phyloP scores from a whole-genome alignment of 176 grass and related monocot genomes.

The Luzula sylvatica region DNA sequence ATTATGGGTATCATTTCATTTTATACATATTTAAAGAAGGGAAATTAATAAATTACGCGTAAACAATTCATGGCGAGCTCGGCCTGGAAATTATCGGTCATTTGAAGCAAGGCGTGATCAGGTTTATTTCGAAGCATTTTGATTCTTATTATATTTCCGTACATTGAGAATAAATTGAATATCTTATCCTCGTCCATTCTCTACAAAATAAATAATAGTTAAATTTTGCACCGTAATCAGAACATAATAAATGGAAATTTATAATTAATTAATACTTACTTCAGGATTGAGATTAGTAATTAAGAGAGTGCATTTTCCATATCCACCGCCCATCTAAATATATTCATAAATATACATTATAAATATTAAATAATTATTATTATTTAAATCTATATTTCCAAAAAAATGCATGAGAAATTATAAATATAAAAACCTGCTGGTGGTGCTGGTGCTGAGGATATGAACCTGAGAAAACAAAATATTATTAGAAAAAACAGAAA shows the following conservation, averaged over 20 bases:
- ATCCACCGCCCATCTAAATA: slow-evolving; percentile 56
- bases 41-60: slow-evolving; percentile 29
- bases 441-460: slow-evolving; percentile 8
- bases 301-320: slow-evolving; percentile 79
- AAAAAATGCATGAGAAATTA: background rate
- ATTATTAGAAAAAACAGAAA: background rate
- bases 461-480: slow-evolving; percentile 38
- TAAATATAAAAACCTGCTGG: slow-evolving; percentile 38
- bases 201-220: slow-evolving; percentile 32
- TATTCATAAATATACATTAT: background rate
- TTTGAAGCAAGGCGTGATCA: slow-evolving; percentile 91
- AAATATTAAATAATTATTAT: background rate
- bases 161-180: slow-evolving; percentile 93
- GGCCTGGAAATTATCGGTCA: slow-evolving; percentile 92
- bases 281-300: slow-evolving; percentile 92
- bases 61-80: slow-evolving; percentile 90
- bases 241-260: background rate
- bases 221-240: background rate
- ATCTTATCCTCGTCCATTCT: slow-evolving; percentile 89
- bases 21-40: background rate
- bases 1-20: background rate
- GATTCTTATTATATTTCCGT: slow-evolving; percentile 93
- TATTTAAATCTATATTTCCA: background rate
- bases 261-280: slow-evolving; percentile 47
- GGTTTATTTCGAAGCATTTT: slow-evolving; percentile 85